phyloP scores from a whole-genome alignment of 345 rosid genomes.

The Toxicodendron radicans region DNA sequence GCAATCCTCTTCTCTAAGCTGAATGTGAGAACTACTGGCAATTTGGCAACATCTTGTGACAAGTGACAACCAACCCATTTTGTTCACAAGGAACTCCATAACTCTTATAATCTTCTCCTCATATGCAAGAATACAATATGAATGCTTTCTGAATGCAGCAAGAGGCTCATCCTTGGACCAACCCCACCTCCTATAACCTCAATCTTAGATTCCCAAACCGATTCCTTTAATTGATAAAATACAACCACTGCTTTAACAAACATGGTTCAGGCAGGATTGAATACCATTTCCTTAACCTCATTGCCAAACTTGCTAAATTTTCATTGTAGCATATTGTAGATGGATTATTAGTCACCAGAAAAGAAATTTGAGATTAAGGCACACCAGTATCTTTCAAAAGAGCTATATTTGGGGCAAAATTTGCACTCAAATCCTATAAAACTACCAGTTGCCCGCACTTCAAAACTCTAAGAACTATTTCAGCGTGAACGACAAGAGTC shows the following conservation, averaged over 20 bases:
- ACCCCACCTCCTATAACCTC: constrained; percentile 22
- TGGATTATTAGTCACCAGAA: not conserved
- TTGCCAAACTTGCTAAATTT: constrained; percentile 12
- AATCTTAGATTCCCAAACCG: constrained; percentile 10
- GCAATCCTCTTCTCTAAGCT: constrained; percentile 30
- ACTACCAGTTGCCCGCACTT: not conserved
- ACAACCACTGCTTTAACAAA: constrained; percentile 16
- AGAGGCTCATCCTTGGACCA: constrained; percentile 27
- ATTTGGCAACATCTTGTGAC: constrained; percentile 7
- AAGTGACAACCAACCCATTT: constrained; percentile 30
- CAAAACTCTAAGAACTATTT: not conserved
- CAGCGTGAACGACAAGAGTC: not conserved
- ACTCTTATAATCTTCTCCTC: constrained; percentile 22
- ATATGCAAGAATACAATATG: constrained; percentile 25
- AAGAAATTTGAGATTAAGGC: constrained; percentile 7
- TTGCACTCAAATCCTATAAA: not conserved
- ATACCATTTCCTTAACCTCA: constrained; percentile 16
- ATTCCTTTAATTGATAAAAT: not conserved
- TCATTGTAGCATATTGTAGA: not conserved
- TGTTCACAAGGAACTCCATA: constrained; percentile 29
- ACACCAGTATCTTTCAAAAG: constrained; percentile 2
- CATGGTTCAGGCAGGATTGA: not conserved
- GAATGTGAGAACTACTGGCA: constrained; percentile 36
- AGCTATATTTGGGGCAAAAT: not conserved
- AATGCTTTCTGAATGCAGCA: constrained; percentile 24